Evolutionary conservation across 2,329 filamentous ascomycete genomes (phyloP).

Genomic region (Colletotrichum salicis): DNA sequence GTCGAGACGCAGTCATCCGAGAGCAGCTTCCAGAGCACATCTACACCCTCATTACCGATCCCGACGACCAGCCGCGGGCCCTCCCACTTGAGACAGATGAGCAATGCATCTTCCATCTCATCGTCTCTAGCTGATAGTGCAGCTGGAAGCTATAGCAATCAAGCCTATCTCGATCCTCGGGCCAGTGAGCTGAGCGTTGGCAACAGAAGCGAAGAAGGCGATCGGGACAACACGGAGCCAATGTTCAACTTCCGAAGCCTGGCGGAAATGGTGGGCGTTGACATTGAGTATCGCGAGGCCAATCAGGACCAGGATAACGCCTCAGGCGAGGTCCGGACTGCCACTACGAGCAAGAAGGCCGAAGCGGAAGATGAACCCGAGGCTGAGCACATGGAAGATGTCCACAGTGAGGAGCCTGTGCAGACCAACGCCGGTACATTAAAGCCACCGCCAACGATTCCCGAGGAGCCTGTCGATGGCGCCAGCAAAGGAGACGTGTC

Average conservation of each 20-base stretch:
- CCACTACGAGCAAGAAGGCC: slow-evolving; percentile 40
- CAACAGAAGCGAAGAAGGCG: slow-evolving; percentile 58
- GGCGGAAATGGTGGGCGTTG: slow-evolving; percentile 81
- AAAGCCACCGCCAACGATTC: slow-evolving; percentile 25
- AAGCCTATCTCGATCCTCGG: slow-evolving; percentile 56
- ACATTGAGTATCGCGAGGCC: slow-evolving; percentile 61
- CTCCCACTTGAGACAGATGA: slow-evolving; percentile 83
- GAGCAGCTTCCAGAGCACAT: slow-evolving; percentile 36
- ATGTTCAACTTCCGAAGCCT: slow-evolving; percentile 94
- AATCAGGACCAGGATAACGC: slow-evolving; percentile 43
- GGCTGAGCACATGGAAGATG: slow-evolving; percentile 49
- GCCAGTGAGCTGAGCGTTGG: slow-evolving; percentile 65
- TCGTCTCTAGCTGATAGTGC: slow-evolving; percentile 80
- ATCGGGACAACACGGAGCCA: slow-evolving; percentile 72
- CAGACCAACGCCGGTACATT: slow-evolving; percentile 35
- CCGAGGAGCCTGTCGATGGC: slow-evolving; percentile 44
- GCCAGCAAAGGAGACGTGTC: slow-evolving; percentile 23
- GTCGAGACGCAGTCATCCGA: slow-evolving; percentile 40
- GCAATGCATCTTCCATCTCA: slow-evolving; percentile 84
- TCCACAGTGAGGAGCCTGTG: slow-evolving; percentile 31
- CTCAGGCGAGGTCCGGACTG: slow-evolving; percentile 39
- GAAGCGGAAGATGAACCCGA: slow-evolving; percentile 47
- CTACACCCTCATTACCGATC: slow-evolving; percentile 55
- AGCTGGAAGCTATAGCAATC: slow-evolving; percentile 60
- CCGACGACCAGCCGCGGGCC: slow-evolving; percentile 66